These are phyloP conservation scores for Penicillium antarcticum DNA, from an alignment of 495 filamentous ascomycete genomes.

Conservation along the genomic window DNA sequence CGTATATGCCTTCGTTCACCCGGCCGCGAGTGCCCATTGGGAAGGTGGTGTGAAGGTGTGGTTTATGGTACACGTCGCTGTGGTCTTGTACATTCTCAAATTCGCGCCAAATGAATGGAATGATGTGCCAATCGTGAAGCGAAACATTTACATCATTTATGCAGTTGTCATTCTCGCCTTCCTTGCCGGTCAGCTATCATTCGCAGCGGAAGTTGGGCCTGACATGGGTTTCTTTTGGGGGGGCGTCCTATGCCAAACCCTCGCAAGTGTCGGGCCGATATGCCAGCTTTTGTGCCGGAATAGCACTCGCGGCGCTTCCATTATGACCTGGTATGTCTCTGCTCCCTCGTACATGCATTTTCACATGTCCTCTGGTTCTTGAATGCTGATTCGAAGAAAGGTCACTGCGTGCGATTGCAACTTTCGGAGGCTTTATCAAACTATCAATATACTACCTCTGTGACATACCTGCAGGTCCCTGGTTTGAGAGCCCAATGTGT, in stretches of 20 bases:
- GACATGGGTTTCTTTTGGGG: neutral
- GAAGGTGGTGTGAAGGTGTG: neutral
- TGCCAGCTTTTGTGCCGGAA: neutral
- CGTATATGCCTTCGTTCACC: neutral
- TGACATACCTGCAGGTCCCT: neutral
- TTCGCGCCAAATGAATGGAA: neutral
- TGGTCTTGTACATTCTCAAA: neutral
- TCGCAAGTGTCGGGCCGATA: neutral
- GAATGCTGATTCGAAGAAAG: neutral
- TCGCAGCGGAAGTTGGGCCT: neutral
- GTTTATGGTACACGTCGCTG: neutral
- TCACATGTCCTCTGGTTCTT: no score
- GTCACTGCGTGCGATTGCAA: neutral
- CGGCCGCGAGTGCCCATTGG: neutral
- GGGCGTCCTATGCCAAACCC: neutral
- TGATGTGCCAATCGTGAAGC: neutral
- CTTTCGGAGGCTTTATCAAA: slow-evolving; percentile 1
- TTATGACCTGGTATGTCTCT: neutral
- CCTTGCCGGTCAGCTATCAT: neutral
- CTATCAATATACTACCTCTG: neutral
- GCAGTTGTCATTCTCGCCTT: neutral
- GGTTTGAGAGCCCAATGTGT: slow-evolving; percentile 1
- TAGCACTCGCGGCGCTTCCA: neutral
- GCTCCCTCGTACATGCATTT: no score
- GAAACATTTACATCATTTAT: neutral